These are phyloP conservation scores for Acidomyces sp. DNA, from an alignment of 495 filamentous ascomycete genomes.

Conservation along the genomic window DNA sequence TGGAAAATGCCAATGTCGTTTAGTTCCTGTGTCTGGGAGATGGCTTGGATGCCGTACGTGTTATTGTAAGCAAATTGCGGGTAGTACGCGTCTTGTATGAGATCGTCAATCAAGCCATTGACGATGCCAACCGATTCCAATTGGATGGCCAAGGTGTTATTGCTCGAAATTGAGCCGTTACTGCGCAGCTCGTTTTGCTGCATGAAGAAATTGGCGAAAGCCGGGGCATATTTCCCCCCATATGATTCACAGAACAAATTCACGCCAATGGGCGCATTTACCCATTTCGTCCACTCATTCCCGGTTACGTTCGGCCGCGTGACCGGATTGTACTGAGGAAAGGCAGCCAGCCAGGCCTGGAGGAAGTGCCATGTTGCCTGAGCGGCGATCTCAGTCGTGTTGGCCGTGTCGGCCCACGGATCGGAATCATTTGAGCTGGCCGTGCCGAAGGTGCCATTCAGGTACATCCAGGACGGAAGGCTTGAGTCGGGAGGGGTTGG, in stretches of 20 bases:
- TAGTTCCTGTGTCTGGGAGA: conserved; percentile 20
- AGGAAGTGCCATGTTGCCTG: conserved; percentile 56
- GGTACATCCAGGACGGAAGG: conserved; percentile 32
- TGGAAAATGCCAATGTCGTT: conserved; percentile 20
- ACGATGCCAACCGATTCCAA: conserved; percentile 33
- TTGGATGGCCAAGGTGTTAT: conserved; percentile 31
- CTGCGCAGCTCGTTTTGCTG: conserved; percentile 29
- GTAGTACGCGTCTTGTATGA: conserved; percentile 24
- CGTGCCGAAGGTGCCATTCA: conserved; percentile 52
- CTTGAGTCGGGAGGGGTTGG: conserved; percentile 16
- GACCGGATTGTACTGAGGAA: conserved; percentile 51
- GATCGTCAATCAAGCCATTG: conserved; percentile 31
- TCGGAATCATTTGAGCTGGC: conserved; percentile 29
- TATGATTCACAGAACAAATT: conserved; percentile 38
- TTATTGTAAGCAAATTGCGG: conserved; percentile 28
- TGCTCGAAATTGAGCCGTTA: conserved; percentile 25
- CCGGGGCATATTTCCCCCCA: conserved; percentile 37
- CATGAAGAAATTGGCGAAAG: conserved; percentile 34
- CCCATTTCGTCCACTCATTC: conserved; percentile 4
- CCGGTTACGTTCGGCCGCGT: conserved; percentile 32
- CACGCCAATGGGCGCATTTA: conserved; percentile 28
- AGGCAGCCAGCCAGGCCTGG: conserved; percentile 50
- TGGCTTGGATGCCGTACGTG: conserved; percentile 27
- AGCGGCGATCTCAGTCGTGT: conserved; percentile 53
- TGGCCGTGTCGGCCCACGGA: conserved; percentile 51